Conservation (phyloP, 805 yeast genomes). For the Metschnikowia santaceciliae region DNA sequence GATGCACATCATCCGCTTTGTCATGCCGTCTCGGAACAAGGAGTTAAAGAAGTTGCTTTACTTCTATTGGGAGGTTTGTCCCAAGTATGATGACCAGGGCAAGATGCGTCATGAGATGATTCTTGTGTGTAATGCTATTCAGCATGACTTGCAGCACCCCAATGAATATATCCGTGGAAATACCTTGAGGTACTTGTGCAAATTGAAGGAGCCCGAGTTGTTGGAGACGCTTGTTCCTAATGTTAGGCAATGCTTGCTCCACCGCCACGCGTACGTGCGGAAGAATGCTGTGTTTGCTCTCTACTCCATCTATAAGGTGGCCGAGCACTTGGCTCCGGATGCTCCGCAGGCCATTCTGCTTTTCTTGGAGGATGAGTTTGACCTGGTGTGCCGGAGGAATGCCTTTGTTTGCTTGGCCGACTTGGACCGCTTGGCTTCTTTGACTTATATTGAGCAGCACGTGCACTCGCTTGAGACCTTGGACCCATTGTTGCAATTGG, state of each 20-base stretch:
- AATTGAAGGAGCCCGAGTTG: slow-evolving; percentile 87
- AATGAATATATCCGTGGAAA: slow-evolving; percentile 96
- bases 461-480: slow-evolving; percentile 54
- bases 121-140: slow-evolving; percentile 95
- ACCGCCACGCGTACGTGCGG: slow-evolving; percentile 96
- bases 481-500: slow-evolving; percentile 83
- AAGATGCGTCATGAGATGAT: slow-evolving; percentile 98
- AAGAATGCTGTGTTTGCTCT: slow-evolving; percentile 95
- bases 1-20: slow-evolving; percentile 95
- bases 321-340: slow-evolving; percentile 89
- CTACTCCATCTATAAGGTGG: slow-evolving; percentile 72
- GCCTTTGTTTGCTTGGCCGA: slow-evolving; percentile 86
- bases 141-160: slow-evolving; percentile 96
- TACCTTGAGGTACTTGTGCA: slow-evolving; percentile 85
- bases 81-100: slow-evolving; percentile 83
- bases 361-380: slow-evolving; percentile 78
- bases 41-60: slow-evolving; percentile 88
- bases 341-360: slow-evolving; percentile 80
- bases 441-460: slow-evolving; percentile 73
- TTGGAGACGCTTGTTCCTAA: slow-evolving; percentile 94
- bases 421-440: slow-evolving; percentile 80
- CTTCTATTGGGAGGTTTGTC: slow-evolving; percentile 97
- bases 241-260: slow-evolving; percentile 85
- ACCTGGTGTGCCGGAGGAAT: slow-evolving; percentile 91
- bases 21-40: slow-evolving; percentile 93